Evolutionary conservation across 805 yeast species (phyloP), one percentile per base, ranked within the genome.

Genomic region (Metschnikowia peoriensis): DNA sequence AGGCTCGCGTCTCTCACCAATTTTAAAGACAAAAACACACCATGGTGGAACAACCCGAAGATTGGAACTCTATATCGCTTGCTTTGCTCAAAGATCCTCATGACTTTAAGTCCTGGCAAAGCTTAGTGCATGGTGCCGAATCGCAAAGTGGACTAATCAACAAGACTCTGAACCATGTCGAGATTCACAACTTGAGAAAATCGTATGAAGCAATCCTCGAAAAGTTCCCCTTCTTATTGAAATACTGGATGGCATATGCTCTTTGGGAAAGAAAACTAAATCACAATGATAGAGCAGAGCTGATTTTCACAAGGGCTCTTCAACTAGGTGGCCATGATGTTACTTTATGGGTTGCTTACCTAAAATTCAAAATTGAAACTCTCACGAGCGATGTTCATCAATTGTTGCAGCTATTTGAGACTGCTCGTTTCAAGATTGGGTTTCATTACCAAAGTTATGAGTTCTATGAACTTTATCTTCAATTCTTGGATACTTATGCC

Each of bases 171-270:
- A 52, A 71, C 1, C 27, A 28, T 0, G 56, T 58, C 7, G 66
- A 71, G 42, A 55, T 74, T 7, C 62, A 68, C 17, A 52, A 72
- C 9, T 61, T 82, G 37, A 60, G 77, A 42, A 53, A 66, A 4
- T 62, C 79, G 1, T 81, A 76, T 56, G 70, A 70, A 42, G 71
- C 76, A 39, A 61, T 83, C 12, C 67, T 84, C 14, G 63, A 64
- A 1, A 71, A 73, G 44, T 83, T 66, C 58, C 88, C 89, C 0
- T 62, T 68, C 6, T 64, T 78, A 32, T 81, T 77, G 55, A 79
- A 78, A 43, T 81, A 81, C 59, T 84, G 88, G 88, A 66, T 80
- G n/a, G 70, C 76, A 38, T 82, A 69, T 61, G 85, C 86, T 0
- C 60, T 66, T 4, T 68, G 77, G 73, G 78, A 76, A 56, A 78